These are phyloP conservation scores for Striga asiatica DNA, from an alignment of 257 asterid genomes.

Conservation along the genomic window DNA sequence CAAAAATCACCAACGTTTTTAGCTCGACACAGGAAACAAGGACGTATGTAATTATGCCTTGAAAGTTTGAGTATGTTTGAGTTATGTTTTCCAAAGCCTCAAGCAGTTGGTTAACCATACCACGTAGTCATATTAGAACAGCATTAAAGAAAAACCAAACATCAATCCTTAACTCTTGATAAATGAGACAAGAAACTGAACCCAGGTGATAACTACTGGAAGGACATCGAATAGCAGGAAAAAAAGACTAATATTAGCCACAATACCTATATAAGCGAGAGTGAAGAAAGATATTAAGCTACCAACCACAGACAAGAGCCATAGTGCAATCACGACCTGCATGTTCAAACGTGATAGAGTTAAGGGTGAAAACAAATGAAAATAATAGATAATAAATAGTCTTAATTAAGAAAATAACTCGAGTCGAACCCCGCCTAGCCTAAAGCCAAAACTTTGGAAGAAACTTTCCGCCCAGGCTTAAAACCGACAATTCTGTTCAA, in stretches of 20 bases:
- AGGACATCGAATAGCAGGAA: background rate
- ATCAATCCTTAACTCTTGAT: background rate
- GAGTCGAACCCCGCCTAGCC: too few relatives aligned
- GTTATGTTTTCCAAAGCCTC: background rate
- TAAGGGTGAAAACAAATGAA: too few relatives aligned
- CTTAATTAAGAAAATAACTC: too few relatives aligned
- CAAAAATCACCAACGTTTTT: background rate
- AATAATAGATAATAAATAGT: too few relatives aligned
- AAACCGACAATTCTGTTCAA: too few relatives aligned
- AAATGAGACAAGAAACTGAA: background rate
- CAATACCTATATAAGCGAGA: slow-evolving; percentile 71
- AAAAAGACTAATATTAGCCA: slow-evolving; percentile 3
- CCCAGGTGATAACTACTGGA: background rate
- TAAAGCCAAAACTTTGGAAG: too few relatives aligned
- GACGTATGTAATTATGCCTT: background rate
- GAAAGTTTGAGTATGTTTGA: background rate
- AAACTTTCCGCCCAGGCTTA: too few relatives aligned
- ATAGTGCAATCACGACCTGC: slow-evolving; percentile 89
- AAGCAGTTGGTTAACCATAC: background rate
- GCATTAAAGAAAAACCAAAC: background rate
- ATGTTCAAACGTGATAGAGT: slow-evolving; percentile 30
- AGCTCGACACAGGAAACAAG: background rate
- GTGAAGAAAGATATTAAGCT: slow-evolving; percentile 76
- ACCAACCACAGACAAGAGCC: slow-evolving; percentile 88
- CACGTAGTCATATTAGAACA: background rate